These are phyloP conservation scores for Xanthoparmelia taractica DNA, from an alignment of 495 filamentous ascomycete species.

Conservation along the genomic window DNA sequence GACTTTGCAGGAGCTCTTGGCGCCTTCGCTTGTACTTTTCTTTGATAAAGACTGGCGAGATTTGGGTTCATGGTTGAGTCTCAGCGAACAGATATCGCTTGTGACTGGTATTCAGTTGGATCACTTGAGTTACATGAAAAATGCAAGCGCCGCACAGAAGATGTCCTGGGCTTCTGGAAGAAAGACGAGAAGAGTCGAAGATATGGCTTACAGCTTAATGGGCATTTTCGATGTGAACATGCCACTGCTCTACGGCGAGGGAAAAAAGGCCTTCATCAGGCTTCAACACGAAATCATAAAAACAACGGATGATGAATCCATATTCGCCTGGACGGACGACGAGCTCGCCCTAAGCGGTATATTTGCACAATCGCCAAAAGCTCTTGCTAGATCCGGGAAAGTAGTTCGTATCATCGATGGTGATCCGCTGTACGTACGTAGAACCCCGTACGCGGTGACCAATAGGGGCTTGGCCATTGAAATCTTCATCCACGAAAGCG, in stretches of 20 bases:
- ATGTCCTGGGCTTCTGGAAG: conserved; percentile 29
- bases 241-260: conserved; percentile 30
- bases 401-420: not conserved
- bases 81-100: conserved; percentile 17
- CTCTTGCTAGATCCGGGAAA: not conserved
- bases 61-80: conserved; percentile 23
- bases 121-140: not conserved
- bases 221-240: conserved; percentile 30
- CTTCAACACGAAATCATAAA: conserved; percentile 28
- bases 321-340: conserved; percentile 22
- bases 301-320: conserved; percentile 22
- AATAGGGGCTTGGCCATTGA: not conserved
- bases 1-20: conserved; percentile 34
- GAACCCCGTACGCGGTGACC: not conserved
- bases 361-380: not conserved
- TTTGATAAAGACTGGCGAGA: conserved; percentile 23
- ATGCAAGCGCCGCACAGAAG: conserved; percentile 19
- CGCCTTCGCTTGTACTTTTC: conserved; percentile 27
- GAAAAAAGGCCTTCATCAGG: conserved; percentile 23
- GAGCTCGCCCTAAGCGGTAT: not conserved
- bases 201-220: conserved; percentile 29
- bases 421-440: not conserved
- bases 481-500: not conserved
- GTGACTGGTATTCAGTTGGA: conserved; percentile 21
- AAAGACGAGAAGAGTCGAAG: conserved; percentile 25